A percentile compares a stretch with the other conserved stretches of the same genome.
phyloP scores from a whole-genome alignment of 2,329 filamentous ascomycete genomes.

The Ustulina deusta region DNA sequence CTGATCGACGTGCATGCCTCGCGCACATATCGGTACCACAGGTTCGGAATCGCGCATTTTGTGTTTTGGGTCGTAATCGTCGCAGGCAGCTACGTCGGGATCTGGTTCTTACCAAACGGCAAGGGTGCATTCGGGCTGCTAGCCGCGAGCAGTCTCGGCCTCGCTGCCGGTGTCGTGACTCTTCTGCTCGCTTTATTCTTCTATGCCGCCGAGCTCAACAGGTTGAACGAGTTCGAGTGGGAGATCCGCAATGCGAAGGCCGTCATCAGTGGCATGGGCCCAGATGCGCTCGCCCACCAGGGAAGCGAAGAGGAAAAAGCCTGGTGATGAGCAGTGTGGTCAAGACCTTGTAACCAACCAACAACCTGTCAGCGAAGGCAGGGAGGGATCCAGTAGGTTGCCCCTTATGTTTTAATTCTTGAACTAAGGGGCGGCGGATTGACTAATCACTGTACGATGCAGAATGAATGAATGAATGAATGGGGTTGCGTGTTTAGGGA shows the following conservation, averaged over 20 bases:
- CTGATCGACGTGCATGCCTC: conserved; percentile 75
- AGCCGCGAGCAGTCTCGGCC: conserved; percentile 80
- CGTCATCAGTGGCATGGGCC: conserved; percentile 50
- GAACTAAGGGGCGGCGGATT: neutral
- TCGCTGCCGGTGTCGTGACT: conserved; percentile 82
- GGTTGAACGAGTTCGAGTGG: conserved; percentile 92
- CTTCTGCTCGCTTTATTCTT: conserved; percentile 90
- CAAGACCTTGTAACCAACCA: neutral
- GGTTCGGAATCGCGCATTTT: conserved; percentile 81
- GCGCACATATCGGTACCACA: conserved; percentile 79
- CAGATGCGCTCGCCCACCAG: conserved; percentile 39
- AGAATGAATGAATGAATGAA: neutral
- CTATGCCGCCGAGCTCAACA: conserved; percentile 83
- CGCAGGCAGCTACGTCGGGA: conserved; percentile 79
- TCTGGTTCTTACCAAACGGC: conserved; percentile 86
- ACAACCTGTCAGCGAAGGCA: neutral
- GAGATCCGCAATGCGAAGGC: conserved; percentile 80
- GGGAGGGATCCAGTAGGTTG: neutral
- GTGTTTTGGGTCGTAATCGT: conserved; percentile 73
- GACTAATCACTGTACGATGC: conserved; percentile 1
- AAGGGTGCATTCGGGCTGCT: conserved; percentile 83
- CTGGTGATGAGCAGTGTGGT: conserved; percentile 27
- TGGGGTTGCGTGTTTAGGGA: neutral
- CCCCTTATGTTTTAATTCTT: neutral
- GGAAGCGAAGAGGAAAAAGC: conserved; percentile 42